Evolutionary conservation across 106 monocot genomes (phyloP).

Genomic region (Phalaenopsis equestris): DNA sequence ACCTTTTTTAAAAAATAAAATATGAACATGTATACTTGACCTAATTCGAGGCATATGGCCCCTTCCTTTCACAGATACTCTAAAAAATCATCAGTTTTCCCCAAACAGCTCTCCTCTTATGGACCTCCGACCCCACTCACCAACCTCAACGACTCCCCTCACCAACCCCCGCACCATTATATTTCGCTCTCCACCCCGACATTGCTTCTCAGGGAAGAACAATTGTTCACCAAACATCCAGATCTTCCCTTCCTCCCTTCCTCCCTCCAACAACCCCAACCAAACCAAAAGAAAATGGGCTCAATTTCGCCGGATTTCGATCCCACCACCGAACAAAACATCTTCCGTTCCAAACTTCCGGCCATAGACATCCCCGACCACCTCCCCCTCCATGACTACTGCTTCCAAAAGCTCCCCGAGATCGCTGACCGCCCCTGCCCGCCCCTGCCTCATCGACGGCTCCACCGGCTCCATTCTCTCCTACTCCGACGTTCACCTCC

Average conservation of each 20-base stretch:
- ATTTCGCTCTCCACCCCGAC: background rate
- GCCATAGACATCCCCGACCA: constrained; percentile 45
- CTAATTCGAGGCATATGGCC: too few species aligned
- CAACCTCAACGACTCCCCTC: background rate
- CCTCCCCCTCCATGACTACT: constrained; percentile 59
- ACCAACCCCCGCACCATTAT: background rate
- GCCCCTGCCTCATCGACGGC: constrained; percentile 56
- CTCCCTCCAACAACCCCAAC: background rate
- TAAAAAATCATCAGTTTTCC: background rate
- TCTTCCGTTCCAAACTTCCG: constrained; percentile 62
- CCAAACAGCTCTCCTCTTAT: background rate
- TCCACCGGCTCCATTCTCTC: constrained; percentile 27
- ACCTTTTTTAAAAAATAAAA: too few species aligned
- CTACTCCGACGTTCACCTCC: constrained; percentile 38
- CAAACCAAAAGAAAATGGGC: constrained; percentile 12
- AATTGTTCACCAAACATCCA: background rate
- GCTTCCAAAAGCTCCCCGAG: constrained; percentile 32
- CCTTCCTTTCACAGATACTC: too few species aligned
- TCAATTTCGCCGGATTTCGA: constrained; percentile 8
- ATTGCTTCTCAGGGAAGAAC: constrained; percentile 1
- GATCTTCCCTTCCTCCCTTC: background rate
- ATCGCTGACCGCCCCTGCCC: constrained; percentile 34
- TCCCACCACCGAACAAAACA: constrained; percentile 6
- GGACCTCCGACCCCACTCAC: background rate
- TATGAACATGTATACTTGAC: too few species aligned